A percentile compares a stretch with the other conserved stretches of the same genome.
Conservation (phyloP, 208 protist genomes). For the Crithidia brevicula region DNA sequence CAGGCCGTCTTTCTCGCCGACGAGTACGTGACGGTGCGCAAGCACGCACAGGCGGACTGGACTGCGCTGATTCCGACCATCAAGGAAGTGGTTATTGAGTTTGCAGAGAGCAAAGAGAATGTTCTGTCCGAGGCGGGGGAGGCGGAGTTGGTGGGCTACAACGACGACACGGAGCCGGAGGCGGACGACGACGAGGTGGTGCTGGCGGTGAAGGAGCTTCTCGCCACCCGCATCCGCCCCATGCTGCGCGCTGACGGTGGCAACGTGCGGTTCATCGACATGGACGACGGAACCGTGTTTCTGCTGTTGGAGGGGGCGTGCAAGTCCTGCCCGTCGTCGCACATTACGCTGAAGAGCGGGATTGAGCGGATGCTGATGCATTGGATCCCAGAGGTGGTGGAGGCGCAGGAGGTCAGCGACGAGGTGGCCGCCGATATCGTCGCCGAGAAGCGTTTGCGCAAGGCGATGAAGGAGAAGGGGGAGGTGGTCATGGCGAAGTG, state of each 20-base stretch:
- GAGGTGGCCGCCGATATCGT: conserved; percentile 81
- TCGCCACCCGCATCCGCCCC: conserved; percentile 88
- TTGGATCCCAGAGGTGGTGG: conserved; percentile 93
- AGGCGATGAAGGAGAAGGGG: conserved; percentile 48
- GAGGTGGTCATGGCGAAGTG: conserved; percentile 39
- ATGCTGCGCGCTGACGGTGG: conserved; percentile 92
- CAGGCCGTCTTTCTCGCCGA: conserved; percentile 77
- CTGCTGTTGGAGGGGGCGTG: conserved; percentile 91
- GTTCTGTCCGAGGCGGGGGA: conserved; percentile 76
- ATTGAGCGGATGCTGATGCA: conserved; percentile 96
- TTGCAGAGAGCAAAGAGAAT: conserved; percentile 72
- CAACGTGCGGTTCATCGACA: conserved; percentile 92
- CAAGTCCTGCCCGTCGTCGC: conserved; percentile 87
- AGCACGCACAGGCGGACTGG: conserved; percentile 60
- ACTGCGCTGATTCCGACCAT: conserved; percentile 46
- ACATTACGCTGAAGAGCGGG: conserved; percentile 90
- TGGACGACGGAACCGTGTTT: conserved; percentile 91
- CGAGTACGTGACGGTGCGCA: conserved; percentile 86
- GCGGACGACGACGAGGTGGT: conserved; percentile 92
- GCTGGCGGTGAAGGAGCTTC: conserved; percentile 92
- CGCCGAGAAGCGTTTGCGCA: conserved; percentile 71
- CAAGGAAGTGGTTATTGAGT: conserved; percentile 72
- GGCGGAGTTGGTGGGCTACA: conserved; percentile 62
- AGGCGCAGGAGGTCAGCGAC: conserved; percentile 84
- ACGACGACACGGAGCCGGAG: conserved; percentile 89